These are phyloP conservation scores for Neurospora sp. DNA, from an alignment of 495 filamentous ascomycete species.

Conservation along the genomic window DNA sequence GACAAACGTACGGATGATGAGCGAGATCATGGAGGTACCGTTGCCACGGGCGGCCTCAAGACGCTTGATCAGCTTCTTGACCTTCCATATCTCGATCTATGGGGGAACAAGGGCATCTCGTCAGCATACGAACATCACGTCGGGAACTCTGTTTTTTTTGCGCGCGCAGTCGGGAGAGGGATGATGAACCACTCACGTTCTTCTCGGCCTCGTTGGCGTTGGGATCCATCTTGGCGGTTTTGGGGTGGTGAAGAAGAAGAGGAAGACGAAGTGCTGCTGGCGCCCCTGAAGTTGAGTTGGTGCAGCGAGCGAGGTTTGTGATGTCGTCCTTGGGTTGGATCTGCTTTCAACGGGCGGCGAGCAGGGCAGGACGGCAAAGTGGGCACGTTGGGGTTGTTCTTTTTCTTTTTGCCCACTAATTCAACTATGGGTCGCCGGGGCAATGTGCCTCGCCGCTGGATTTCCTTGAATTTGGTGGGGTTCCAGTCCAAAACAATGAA, in stretches of 20 bases:
- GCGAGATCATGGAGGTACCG: slow-evolving; percentile 96
- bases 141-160: slow-evolving; percentile 1
- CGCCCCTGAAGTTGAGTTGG: background rate
- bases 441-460: background rate
- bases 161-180: background rate
- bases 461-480: background rate
- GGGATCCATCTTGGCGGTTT: slow-evolving; percentile 61
- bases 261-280: background rate
- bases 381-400: background rate
- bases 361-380: background rate
- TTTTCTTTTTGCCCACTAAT: background rate
- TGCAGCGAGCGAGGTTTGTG: background rate
- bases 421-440: background rate
- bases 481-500: background rate
- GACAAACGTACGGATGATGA: slow-evolving; percentile 80
- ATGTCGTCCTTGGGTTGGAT: background rate
- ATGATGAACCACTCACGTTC: slow-evolving; percentile 53
- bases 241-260: background rate
- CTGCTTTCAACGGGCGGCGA: background rate
- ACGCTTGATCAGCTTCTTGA: slow-evolving; percentile 97
- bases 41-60: slow-evolving; percentile 89
- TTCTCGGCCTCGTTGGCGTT: slow-evolving; percentile 92
- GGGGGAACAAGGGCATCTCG: slow-evolving; percentile 1
- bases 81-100: slow-evolving; percentile 67
- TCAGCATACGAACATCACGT: slow-evolving; percentile 8